These are phyloP conservation scores for Rhododendron ferrugineum DNA, from an alignment of 148 eudicot species.

Conservation along the genomic window DNA sequence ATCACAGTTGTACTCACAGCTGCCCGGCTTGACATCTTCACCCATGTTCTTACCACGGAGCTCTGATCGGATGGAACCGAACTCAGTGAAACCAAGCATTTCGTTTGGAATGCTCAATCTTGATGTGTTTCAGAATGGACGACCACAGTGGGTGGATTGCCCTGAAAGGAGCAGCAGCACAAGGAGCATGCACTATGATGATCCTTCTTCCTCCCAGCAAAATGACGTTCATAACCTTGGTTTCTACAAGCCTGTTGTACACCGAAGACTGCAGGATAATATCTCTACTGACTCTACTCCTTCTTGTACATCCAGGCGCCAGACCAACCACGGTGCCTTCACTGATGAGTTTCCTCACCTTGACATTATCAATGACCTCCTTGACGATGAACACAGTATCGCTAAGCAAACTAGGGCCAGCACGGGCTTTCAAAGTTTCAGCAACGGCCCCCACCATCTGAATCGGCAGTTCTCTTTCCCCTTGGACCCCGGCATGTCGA, in stretches of 20 bases:
- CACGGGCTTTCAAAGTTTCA: constrained; percentile 31
- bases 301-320: constrained; percentile 62
- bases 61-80: constrained; percentile 39
- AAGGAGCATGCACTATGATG: constrained; percentile 26
- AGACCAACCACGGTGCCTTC: constrained; percentile 29
- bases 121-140: constrained; percentile 35
- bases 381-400: constrained; percentile 63
- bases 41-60: constrained; percentile 35
- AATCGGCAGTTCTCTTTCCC: constrained; percentile 53
- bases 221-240: constrained; percentile 33
- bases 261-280: constrained; percentile 30
- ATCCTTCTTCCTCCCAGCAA: constrained; percentile 22
- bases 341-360: constrained; percentile 95
- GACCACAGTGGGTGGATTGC: constrained; percentile 41
- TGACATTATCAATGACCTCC: constrained; percentile 91
- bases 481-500: constrained; percentile 37
- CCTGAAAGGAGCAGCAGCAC: constrained; percentile 43
- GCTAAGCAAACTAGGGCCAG: constrained; percentile 24
- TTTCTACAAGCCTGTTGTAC: constrained; percentile 30
- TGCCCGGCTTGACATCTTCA: constrained; percentile 33
- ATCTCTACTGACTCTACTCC: constrained; percentile 32
- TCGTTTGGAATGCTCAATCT: constrained; percentile 41
- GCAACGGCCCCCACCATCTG: constrained; percentile 30
- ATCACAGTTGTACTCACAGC: constrained; percentile 42
- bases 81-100: constrained; percentile 28